These are phyloP conservation scores for Teratosphaeria pseudoeucalypti DNA, from an alignment of 2,329 filamentous ascomycete species.

Conservation along the genomic window DNA sequence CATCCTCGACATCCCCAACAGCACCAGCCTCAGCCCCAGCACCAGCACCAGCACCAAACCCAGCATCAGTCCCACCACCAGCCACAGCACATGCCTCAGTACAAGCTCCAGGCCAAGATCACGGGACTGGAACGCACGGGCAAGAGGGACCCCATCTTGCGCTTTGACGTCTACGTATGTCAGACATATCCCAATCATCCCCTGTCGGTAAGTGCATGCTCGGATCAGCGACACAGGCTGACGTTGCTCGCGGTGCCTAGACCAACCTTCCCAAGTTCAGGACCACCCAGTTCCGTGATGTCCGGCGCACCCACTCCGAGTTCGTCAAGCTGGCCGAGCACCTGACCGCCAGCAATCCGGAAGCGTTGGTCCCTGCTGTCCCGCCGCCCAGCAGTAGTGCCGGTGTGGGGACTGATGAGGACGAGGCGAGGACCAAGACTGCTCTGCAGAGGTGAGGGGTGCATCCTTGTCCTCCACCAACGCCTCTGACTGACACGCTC, in stretches of 20 bases:
- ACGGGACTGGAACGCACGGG: constrained; percentile 85
- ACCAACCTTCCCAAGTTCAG: constrained; percentile 98
- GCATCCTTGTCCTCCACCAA: neutral
- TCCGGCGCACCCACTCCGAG: constrained; percentile 87
- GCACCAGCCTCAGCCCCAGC: constrained; percentile 22
- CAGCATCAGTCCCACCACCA: constrained; percentile 25
- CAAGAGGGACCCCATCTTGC: constrained; percentile 87
- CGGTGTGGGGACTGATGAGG: constrained; percentile 90
- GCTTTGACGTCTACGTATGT: constrained; percentile 92
- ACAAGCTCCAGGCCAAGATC: constrained; percentile 84
- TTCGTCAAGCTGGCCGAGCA: constrained; percentile 95
- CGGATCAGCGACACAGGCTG: constrained; percentile 6
- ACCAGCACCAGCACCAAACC: constrained; percentile 18
- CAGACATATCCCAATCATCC: neutral
- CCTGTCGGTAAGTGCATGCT: neutral
- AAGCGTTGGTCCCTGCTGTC: constrained; percentile 86
- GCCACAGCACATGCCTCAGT: constrained; percentile 24
- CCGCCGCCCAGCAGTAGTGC: constrained; percentile 91
- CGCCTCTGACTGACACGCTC: neutral
- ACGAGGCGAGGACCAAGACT: constrained; percentile 79
- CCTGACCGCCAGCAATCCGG: constrained; percentile 92
- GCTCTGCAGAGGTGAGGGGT: constrained; percentile 57
- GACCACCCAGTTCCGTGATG: constrained; percentile 95
- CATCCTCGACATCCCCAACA: constrained; percentile 7
- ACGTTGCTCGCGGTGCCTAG: constrained; percentile 38